Evolutionary conservation across 345 rosid species (phyloP).

Genomic region (Dipteronia sinensis): DNA sequence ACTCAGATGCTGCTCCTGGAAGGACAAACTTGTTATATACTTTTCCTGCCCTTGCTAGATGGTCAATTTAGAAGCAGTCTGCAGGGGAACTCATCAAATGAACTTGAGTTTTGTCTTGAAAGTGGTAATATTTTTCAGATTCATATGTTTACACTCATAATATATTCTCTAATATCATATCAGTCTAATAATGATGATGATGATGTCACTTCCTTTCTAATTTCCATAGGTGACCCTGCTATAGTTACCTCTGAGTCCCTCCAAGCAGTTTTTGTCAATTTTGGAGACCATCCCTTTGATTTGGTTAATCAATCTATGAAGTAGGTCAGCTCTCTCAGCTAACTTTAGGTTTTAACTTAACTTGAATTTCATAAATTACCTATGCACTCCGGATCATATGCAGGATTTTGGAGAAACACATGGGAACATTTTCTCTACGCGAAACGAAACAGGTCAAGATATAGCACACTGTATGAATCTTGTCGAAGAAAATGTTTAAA

Average conservation of each 20-base stretch:
- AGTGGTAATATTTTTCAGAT: constrained; percentile 35
- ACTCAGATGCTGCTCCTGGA: constrained; percentile 68
- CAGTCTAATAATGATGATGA: not conserved
- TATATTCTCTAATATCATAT: not conserved
- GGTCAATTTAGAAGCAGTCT: constrained; percentile 56
- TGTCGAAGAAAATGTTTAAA: not conserved
- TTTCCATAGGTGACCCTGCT: constrained; percentile 49
- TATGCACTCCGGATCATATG: constrained; percentile 14
- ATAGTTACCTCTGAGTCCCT: constrained; percentile 40
- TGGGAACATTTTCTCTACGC: constrained; percentile 47
- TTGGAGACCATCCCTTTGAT: constrained; percentile 56
- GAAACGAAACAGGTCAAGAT: constrained; percentile 50
- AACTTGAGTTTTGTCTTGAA: constrained; percentile 57
- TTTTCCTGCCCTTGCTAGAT: constrained; percentile 54
- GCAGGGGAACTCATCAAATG: constrained; percentile 52
- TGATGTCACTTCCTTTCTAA: constrained; percentile 13
- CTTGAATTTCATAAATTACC: not conserved
- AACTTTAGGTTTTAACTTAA: constrained; percentile 21
- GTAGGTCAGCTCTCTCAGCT: constrained; percentile 46
- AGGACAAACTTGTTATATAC: constrained; percentile 29
- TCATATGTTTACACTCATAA: not conserved
- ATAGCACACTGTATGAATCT: not conserved
- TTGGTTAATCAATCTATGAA: constrained; percentile 59
- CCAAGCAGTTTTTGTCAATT: constrained; percentile 53
- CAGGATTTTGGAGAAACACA: constrained; percentile 48